A percentile compares a stretch with the other conserved stretches of the same genome.
Evolutionary conservation across 768 basidiomycete genomes (phyloP).

Genomic region (Antrodiella citrinella): DNA sequence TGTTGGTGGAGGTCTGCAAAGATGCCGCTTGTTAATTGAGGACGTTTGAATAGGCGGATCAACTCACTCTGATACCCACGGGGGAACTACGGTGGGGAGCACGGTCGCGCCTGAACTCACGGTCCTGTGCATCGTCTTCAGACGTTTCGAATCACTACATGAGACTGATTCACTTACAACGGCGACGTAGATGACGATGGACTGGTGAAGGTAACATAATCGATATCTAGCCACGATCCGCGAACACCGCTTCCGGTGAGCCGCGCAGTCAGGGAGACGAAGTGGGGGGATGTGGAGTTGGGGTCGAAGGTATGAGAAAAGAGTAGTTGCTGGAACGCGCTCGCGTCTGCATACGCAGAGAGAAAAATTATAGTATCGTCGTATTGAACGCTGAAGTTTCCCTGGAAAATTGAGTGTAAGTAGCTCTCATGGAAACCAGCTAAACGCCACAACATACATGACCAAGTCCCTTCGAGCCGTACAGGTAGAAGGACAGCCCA

Average conservation of each 20-base stretch:
- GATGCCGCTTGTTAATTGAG: background rate
- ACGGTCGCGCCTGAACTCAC: too few species aligned
- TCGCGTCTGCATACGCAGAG: constrained; percentile 12
- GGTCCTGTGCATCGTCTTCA: too few species aligned
- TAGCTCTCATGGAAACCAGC: background rate
- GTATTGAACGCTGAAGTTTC: constrained; percentile 16
- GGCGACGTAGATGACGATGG: background rate
- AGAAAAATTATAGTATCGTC: constrained; percentile 15
- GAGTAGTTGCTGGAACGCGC: constrained; percentile 19
- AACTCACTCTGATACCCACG: background rate
- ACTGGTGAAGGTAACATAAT: constrained; percentile 18
- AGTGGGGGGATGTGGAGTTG: constrained; percentile 8
- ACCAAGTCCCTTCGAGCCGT: constrained; percentile 22
- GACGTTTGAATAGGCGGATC: too few species aligned
- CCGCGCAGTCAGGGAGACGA: constrained; percentile 15
- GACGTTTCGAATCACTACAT: too few species aligned
- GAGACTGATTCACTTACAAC: background rate
- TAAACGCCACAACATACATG: constrained; percentile 19
- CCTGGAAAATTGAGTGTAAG: constrained; percentile 8
- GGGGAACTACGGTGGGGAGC: background rate
- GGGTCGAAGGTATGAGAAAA: constrained; percentile 13
- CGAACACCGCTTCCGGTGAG: constrained; percentile 5
- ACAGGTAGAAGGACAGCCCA: constrained; percentile 18
- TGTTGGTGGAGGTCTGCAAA: background rate
- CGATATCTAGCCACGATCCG: constrained; percentile 21